Conservation (phyloP, 1,284 basidiomycete genomes). For the Pyrrhoderma lamaoense region DNA sequence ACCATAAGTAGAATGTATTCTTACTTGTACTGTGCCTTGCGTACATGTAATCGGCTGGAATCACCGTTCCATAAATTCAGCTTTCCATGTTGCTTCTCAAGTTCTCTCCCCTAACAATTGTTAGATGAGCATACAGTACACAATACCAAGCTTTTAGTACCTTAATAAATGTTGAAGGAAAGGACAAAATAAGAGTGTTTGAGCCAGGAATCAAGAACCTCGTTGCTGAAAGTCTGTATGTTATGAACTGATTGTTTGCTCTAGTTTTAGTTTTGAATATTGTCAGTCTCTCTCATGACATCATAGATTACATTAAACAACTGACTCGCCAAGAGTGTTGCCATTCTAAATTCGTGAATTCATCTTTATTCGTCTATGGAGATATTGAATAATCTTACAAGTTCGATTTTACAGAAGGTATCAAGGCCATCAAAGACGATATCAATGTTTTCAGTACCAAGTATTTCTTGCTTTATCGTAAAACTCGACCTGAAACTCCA, state of each 20-base stretch:
- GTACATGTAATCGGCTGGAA: constrained; percentile 76
- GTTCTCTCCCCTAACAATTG: constrained; percentile 47
- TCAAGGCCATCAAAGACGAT: constrained; percentile 85
- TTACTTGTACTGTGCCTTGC: constrained; percentile 85
- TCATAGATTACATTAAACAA: too few species aligned
- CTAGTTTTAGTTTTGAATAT: constrained; percentile 31
- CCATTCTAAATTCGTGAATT: too few species aligned
- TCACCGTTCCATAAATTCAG: constrained; percentile 79
- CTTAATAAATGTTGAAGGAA: constrained; percentile 70
- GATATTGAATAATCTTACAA: constrained; percentile 41
- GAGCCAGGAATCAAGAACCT: constrained; percentile 42
- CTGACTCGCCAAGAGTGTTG: constrained; percentile 53
- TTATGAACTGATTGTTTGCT: constrained; percentile 73
- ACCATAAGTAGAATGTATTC: constrained; percentile 19
- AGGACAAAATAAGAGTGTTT: constrained; percentile 66
- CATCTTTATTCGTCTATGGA: too few species aligned
- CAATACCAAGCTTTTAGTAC: too few species aligned
- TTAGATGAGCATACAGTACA: neutral
- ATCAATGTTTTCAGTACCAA: constrained; percentile 48
- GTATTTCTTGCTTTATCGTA: constrained; percentile 40
- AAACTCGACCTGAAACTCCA: constrained; percentile 81
- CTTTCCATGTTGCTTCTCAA: constrained; percentile 58
- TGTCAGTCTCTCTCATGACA: too few species aligned
- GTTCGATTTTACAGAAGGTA: constrained; percentile 65
- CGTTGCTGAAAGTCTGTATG: constrained; percentile 57